Conservation (phyloP, 352 stramenopile species). For the Thalassiosira livingstoniorum region DNA sequence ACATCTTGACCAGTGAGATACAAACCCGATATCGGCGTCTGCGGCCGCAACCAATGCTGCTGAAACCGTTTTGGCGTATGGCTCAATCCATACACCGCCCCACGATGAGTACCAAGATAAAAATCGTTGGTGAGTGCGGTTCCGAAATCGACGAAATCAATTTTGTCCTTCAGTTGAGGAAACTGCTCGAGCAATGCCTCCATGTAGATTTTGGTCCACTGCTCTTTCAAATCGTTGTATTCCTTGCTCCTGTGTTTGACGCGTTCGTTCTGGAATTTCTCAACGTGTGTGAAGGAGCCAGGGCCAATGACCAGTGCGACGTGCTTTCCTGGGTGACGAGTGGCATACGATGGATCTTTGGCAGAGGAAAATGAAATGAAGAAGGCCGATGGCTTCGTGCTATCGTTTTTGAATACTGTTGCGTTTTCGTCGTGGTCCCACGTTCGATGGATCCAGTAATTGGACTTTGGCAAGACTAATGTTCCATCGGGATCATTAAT, state of each 20-base stretch:
- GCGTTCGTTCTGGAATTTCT: conserved; percentile 36
- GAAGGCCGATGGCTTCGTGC: conserved; percentile 29
- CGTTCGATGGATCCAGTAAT: conserved; percentile 59
- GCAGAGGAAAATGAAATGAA: conserved; percentile 59
- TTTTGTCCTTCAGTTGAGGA: conserved; percentile 30
- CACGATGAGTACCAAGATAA: conserved; percentile 66
- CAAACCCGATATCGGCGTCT: conserved; percentile 44
- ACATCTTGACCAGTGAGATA: conserved; percentile 50
- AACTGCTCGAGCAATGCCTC: conserved; percentile 23
- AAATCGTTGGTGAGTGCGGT: conserved; percentile 73
- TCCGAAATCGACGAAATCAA: conserved; percentile 61
- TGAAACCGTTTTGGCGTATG: conserved; percentile 49
- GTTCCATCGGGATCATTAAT: conserved; percentile 51
- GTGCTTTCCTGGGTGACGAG: conserved; percentile 48
- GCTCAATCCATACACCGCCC: conserved; percentile 67
- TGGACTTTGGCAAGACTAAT: conserved; percentile 54
- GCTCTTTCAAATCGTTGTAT: conserved; percentile 39
- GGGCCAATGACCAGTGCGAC: conserved; percentile 45
- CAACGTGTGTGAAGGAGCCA: conserved; percentile 30
- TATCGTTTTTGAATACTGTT: conserved; percentile 36
- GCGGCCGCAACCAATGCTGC: conserved; percentile 38
- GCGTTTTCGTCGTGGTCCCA: conserved; percentile 68
- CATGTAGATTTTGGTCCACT: conserved; percentile 34
- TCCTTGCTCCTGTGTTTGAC: conserved; percentile 44
- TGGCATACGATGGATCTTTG: conserved; percentile 50